phyloP scores from a whole-genome alignment of 352 stramenopile species.

The Halophytophthora polymorphica region DNA sequence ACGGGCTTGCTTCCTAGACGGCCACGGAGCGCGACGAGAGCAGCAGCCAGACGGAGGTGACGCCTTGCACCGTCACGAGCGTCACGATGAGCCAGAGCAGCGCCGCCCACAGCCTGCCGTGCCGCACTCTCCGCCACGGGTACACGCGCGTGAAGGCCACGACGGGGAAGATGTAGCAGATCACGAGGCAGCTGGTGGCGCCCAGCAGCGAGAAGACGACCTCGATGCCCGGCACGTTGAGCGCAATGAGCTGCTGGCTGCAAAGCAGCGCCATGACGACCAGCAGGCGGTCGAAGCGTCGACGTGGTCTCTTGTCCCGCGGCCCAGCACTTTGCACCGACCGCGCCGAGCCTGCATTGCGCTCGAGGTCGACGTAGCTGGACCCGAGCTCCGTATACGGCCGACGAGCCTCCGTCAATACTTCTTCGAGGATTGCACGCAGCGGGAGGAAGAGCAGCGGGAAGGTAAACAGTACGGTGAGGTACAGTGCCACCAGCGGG shows the following conservation, averaged over 20 bases:
- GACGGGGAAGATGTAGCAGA: slow-evolving; percentile 51
- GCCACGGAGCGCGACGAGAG: slow-evolving; percentile 13
- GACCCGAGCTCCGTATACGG: not conserved
- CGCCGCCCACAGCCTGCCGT: slow-evolving; percentile 17
- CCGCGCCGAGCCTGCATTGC: slow-evolving; percentile 5
- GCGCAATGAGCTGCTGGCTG: slow-evolving; percentile 27
- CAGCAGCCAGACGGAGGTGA: slow-evolving; percentile 22
- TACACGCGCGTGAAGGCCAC: slow-evolving; percentile 44
- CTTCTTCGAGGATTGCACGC: slow-evolving; percentile 29
- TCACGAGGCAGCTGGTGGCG: slow-evolving; percentile 39
- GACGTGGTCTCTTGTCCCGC: too few species aligned
- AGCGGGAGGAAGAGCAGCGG: slow-evolving; percentile 52
- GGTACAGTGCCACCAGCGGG: slow-evolving; percentile 36
- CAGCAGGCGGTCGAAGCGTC: slow-evolving; percentile 4
- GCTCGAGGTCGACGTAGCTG: slow-evolving; percentile 5
- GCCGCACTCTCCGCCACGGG: slow-evolving; percentile 31
- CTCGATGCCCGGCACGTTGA: slow-evolving; percentile 45
- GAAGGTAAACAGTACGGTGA: slow-evolving; percentile 46
- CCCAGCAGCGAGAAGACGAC: slow-evolving; percentile 52
- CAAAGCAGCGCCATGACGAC: slow-evolving; percentile 21
- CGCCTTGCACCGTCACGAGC: slow-evolving; percentile 19
- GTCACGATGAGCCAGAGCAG: slow-evolving; percentile 17
- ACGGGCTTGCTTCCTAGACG: too few species aligned
- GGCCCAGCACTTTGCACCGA: not conserved
- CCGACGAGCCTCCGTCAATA: slow-evolving; percentile 14